These are phyloP conservation scores for Thalia dealbata DNA, from an alignment of 176 grass and related monocot genomes.

Conservation along the genomic window DNA sequence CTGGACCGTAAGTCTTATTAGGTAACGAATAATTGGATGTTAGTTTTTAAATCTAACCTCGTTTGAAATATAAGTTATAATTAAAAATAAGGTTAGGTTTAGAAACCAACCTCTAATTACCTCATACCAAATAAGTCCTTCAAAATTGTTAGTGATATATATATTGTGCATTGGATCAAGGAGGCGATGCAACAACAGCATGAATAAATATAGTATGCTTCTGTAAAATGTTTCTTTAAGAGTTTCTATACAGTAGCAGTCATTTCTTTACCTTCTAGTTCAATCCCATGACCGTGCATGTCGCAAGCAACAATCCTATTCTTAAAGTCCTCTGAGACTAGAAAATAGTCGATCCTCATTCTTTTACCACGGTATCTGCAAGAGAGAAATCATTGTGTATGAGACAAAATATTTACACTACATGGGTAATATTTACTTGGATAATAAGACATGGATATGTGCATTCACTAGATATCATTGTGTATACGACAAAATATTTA, in stretches of 20 bases:
- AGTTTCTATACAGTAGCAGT: neutral
- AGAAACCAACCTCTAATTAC: too few relatives aligned
- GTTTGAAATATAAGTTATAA: too few relatives aligned
- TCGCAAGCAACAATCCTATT: slow-evolving; percentile 61
- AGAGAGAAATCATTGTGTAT: neutral
- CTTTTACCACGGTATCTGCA: slow-evolving; percentile 78
- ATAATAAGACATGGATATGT: neutral
- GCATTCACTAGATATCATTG: neutral
- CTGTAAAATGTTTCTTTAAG: slow-evolving; percentile 7
- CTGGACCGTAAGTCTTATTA: too few relatives aligned
- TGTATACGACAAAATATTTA: neutral
- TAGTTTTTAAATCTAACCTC: too few relatives aligned
- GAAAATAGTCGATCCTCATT: slow-evolving; percentile 97
- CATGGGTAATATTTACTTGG: neutral
- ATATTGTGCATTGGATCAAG: neutral
- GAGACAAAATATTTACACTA: too few relatives aligned
- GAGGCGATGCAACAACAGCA: neutral
- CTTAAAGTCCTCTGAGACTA: slow-evolving; percentile 55
- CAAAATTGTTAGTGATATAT: too few relatives aligned
- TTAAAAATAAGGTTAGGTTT: too few relatives aligned
- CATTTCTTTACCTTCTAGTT: slow-evolving; percentile 62
- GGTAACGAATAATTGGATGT: too few relatives aligned
- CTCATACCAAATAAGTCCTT: too few relatives aligned
- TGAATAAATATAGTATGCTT: neutral
- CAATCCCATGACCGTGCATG: slow-evolving; percentile 85